phyloP scores from a whole-genome alignment of 1,139 yeast genomes.

The Lodderomyces theae region DNA sequence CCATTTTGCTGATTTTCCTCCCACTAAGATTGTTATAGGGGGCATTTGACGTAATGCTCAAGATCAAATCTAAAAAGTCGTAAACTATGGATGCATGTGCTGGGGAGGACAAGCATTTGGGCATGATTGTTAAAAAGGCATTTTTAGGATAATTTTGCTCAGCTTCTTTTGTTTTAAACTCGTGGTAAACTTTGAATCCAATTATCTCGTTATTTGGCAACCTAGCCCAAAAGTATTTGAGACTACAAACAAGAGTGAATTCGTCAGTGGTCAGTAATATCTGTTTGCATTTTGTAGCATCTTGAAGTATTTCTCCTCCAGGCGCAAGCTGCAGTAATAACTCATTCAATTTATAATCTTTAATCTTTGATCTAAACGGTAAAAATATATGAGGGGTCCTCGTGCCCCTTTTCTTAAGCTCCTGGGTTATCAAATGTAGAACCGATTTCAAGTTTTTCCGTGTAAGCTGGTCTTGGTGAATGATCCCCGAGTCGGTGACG shows the following conservation, averaged over 20 bases:
- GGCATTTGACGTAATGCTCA: conserved; percentile 80
- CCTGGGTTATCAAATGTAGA: conserved; percentile 66
- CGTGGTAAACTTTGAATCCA: conserved; percentile 81
- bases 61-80: conserved; percentile 78
- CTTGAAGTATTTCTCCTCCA: conserved; percentile 38
- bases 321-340: conserved; percentile 56
- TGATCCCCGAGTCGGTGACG: conserved; percentile 15
- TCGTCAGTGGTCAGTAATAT: conserved; percentile 53
- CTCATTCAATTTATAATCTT: conserved; percentile 52
- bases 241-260: conserved; percentile 65
- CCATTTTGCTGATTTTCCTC: conserved; percentile 74
- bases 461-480: conserved; percentile 44
- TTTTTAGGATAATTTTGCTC: conserved; percentile 63
- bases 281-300: conserved; percentile 31
- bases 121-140: conserved; percentile 79
- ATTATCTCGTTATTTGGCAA: conserved; percentile 76
- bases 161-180: conserved; percentile 64
- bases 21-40: conserved; percentile 78
- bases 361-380: conserved; percentile 67
- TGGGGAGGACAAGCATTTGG: conserved; percentile 76
- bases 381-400: conserved; percentile 63
- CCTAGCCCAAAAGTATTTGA: conserved; percentile 85
- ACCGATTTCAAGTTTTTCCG: conserved; percentile 61
- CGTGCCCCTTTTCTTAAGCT: conserved; percentile 55
- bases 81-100: conserved; percentile 88